phyloP scores from a whole-genome alignment of 495 filamentous ascomycete genomes.

The Jackrogersella minutella region DNA sequence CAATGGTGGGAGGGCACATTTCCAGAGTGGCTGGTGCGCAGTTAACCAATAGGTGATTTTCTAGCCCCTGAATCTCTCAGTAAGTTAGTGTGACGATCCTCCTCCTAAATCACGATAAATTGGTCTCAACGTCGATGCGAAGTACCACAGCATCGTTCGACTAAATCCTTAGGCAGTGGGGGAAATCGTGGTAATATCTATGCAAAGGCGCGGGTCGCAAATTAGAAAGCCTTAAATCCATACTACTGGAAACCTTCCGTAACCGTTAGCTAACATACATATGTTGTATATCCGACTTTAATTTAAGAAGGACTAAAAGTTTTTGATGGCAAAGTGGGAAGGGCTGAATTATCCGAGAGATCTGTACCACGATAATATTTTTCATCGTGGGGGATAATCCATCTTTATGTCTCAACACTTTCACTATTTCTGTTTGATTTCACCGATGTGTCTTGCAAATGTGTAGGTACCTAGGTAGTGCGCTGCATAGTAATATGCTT shows the following conservation, averaged over 20 bases:
- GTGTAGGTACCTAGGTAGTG: not conserved
- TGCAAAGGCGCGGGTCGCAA: not conserved
- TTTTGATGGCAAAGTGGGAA: constrained; percentile 13
- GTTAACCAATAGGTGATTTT: constrained; percentile 24
- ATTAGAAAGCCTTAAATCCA: not conserved
- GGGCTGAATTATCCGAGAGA: constrained; percentile 30
- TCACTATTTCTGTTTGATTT: not conserved
- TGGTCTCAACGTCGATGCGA: not conserved
- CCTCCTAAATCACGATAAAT: not conserved
- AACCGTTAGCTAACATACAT: constrained; percentile 1
- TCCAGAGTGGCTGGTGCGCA: constrained; percentile 1
- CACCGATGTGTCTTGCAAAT: not conserved
- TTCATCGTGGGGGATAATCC: not conserved
- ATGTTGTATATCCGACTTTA: not conserved
- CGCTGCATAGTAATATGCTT: not conserved
- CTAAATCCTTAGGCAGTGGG: not conserved
- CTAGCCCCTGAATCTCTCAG: constrained; percentile 11
- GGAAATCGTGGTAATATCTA: not conserved
- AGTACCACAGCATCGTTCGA: constrained; percentile 17
- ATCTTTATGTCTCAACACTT: not conserved
- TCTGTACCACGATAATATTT: constrained; percentile 14
- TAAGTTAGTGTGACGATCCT: constrained; percentile 17
- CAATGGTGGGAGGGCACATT: too few relatives aligned
- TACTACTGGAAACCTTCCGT: too few relatives aligned
- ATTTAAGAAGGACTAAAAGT: not conserved